phyloP scores from a whole-genome alignment of 2,329 filamentous ascomycete genomes.

The Fusarium sp. region DNA sequence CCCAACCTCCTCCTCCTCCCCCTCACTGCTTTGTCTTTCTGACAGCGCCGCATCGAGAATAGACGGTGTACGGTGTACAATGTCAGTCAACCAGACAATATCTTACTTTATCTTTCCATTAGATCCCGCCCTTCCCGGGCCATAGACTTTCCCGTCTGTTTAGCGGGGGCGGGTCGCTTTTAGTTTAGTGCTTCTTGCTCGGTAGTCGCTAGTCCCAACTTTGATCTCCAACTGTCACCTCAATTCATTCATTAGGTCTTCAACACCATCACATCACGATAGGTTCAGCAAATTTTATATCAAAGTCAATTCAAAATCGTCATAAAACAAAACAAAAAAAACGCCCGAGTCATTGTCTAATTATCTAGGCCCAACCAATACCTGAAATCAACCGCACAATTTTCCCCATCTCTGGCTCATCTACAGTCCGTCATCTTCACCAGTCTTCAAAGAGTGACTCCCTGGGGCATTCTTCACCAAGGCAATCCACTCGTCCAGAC shows the following conservation, averaged over 20 bases:
- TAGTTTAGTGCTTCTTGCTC: constrained; percentile 3
- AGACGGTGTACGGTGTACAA: no score
- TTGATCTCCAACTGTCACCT: not conserved
- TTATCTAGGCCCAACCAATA: not conserved
- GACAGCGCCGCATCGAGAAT: no score
- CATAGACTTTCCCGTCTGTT: not conserved
- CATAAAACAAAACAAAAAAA: not conserved
- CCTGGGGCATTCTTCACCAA: not conserved
- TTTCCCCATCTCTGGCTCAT: no score
- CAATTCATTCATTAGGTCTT: no score
- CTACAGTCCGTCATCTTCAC: not conserved
- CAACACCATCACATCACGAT: constrained; percentile 5
- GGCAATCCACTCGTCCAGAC: constrained; percentile 10
- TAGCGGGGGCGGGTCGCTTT: not conserved
- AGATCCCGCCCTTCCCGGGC: constrained; percentile 19
- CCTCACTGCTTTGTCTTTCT: not conserved
- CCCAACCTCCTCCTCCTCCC: constrained; percentile 12
- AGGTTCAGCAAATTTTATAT: not conserved
- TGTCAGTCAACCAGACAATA: no score
- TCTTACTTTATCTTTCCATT: not conserved
- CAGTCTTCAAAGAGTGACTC: not conserved
- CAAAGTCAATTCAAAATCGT: not conserved
- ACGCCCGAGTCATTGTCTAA: not conserved
- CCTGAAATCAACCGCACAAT: not conserved
- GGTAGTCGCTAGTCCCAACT: not conserved